Evolutionary conservation across 2,329 filamentous ascomycete genomes (phyloP), one percentile per base, ranked within the genome.

Genomic region (Aureobasidium sp.): DNA sequence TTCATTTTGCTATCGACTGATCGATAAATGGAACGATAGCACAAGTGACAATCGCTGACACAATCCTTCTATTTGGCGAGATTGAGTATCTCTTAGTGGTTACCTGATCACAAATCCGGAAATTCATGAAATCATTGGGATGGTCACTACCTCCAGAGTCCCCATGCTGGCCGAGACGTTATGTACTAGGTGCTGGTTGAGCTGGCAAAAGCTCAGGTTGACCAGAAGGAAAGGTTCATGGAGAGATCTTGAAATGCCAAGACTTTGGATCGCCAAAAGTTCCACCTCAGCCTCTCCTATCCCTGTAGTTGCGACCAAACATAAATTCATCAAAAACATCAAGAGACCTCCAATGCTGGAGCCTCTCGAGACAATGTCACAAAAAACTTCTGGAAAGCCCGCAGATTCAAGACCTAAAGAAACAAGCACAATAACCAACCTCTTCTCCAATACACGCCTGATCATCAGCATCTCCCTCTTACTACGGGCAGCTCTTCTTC

Each of bases 401-500:
- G 53, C 15, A 56, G n/a, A 34, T 3, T 4, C 6, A 3, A 7
- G 0, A 27, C 1, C 17, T 13, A 27, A 20, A 8, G 3, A 5
- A 10, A 10, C 32, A 34, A 39, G n/a, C 15, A 51, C 29, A 36
- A 24, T 36, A 32, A 41, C 46, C 26, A 59, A 36, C 9, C 13
- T 60, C n/a, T 53, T 61, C 39, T 61, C 59, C 48, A 43, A 51
- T 43, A 48, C 61, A 1, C 44, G 26, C n/a, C 39, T 55, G 1
- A 75, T 80, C 55, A 77, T 81, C 67, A 69, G 74, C 34, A 65
- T 74, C 29, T 75, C 79, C 12, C 78, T 86, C 60, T 69, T 86
- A 52, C 82, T 99, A 27, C 90, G 94, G 64, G 72, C 84, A 6
- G 73, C 79, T 36, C 86, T 99, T 66, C 83, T 97, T 55, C 73